These are phyloP conservation scores for Tolypocladium cylindrosporum DNA, from an alignment of 2,329 filamentous ascomycete genomes.

Conservation along the genomic window DNA sequence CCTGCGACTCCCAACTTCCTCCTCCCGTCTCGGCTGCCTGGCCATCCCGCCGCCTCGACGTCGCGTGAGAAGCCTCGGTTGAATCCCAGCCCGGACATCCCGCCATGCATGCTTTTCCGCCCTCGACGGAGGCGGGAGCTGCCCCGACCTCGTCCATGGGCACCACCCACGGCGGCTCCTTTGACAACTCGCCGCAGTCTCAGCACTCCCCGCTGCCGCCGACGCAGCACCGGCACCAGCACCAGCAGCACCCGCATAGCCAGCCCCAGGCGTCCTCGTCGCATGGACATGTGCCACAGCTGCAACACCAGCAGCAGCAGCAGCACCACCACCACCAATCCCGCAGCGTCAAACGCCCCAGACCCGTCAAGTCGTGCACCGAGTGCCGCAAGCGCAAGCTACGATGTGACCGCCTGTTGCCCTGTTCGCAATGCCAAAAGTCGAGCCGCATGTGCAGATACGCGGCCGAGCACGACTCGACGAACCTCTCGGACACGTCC, in stretches of 20 bases:
- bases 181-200: constrained; percentile 2
- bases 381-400: constrained; percentile 49
- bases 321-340: constrained; percentile 16
- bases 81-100: background rate
- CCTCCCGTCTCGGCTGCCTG: background rate
- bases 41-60: background rate
- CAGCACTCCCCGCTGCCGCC: background rate
- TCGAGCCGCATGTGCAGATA: constrained; percentile 45
- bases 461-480: constrained; percentile 35
- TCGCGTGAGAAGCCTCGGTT: background rate
- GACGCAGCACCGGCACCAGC: background rate
- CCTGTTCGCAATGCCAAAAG: constrained; percentile 49
- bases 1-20: background rate
- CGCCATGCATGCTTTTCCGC: constrained; percentile 7
- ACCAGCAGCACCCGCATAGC: constrained; percentile 6
- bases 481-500: constrained; percentile 38
- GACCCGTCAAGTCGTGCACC: constrained; percentile 46
- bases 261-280: constrained; percentile 4
- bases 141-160: constrained; percentile 1
- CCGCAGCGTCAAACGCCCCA: constrained; percentile 41
- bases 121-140: background rate
- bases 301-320: constrained; percentile 15
- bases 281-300: constrained; percentile 9
- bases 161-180: constrained; percentile 1
- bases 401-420: constrained; percentile 43